Conservation (phyloP, 768 basidiomycete species). For the Mycena pura region DNA sequence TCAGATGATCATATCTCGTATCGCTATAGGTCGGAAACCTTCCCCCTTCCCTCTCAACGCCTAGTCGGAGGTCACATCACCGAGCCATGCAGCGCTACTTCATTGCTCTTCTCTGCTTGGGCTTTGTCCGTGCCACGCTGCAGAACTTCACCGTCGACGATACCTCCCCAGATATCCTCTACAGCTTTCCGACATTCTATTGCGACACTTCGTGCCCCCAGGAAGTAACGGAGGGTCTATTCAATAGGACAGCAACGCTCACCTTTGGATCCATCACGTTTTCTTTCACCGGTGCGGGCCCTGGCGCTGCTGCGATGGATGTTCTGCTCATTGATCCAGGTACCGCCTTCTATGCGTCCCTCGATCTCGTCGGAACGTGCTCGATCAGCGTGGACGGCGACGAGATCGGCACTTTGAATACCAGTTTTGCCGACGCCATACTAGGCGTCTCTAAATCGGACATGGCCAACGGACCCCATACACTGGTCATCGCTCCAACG, state of each 20-base stretch:
- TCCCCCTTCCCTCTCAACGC: not conserved
- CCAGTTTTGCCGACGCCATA: not conserved
- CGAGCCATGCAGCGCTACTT: constrained; percentile 3
- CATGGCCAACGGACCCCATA: not conserved
- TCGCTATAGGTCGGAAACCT: too few species aligned
- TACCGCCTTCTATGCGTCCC: not conserved
- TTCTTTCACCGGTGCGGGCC: constrained; percentile 2
- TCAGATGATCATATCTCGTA: too few species aligned
- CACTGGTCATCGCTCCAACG: not conserved
- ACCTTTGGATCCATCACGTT: not conserved
- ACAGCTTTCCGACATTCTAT: not conserved
- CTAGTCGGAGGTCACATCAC: not conserved
- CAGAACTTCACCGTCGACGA: constrained; percentile 5
- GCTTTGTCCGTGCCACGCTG: not conserved
- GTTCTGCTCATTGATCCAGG: not conserved
- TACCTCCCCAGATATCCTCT: constrained; percentile 3
- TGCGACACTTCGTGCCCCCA: not conserved
- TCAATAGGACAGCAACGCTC: not conserved
- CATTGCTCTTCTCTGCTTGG: constrained; percentile 1
- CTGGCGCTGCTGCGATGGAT: not conserved
- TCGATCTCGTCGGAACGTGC: not conserved
- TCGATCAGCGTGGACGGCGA: not conserved
- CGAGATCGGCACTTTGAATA: not conserved
- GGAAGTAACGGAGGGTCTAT: not conserved
- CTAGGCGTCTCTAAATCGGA: not conserved